Base-by-base conservation (phyloP, 2,329 filamentous ascomycete genomes). In the Cadophora sp. region DNA sequence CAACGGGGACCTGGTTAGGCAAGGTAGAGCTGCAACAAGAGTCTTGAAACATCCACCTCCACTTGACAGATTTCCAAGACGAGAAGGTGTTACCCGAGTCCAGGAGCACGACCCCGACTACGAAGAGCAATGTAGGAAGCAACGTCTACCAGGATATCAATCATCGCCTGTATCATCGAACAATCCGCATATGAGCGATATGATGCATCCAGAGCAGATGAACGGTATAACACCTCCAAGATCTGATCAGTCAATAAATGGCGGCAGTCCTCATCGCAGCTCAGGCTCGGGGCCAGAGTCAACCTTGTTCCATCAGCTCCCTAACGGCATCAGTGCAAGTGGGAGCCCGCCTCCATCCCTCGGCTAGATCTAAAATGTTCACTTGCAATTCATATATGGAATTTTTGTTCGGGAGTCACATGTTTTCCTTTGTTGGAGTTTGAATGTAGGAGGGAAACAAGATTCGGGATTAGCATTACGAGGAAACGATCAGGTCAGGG, bases 21-120 rank as follows among this genome's bases (percentile, higher is more conserved):
- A 89, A 73, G 82, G 85, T 33, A 78, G 80, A 65, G 82, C 85
- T 0, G 80, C 80, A 36, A 75, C 79, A 30, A 80, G 81, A 62
- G 79, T 83, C 14, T 86, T 85, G 79, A 72, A 61, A 67, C 68
- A 70, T 82, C 78, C 64, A 82, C 81, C 13, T 85, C 87, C 3
- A 86, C 86, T 70, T 83, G 83, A 7, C 30, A 82, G 83, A 47
- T 83, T 87, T 18, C 86, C 87, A 24, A 67, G 76, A 60, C 83
- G 87, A 45, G 82, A 84, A 82, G 80, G 87, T 5, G 73, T 89
- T 14, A 76, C 83, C 3, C 82, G 83, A 22, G 84, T 88, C 1
- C 79, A 80, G 14, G 82, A 84, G 7, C 81, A 84, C 53, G 87
- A 89, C 60, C 83, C 86, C 2, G 86, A 88, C 36, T 89, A 88